Evolutionary conservation across 176 grass and related monocot species (phyloP).

Genomic region (Thinopyrum elongatum): DNA sequence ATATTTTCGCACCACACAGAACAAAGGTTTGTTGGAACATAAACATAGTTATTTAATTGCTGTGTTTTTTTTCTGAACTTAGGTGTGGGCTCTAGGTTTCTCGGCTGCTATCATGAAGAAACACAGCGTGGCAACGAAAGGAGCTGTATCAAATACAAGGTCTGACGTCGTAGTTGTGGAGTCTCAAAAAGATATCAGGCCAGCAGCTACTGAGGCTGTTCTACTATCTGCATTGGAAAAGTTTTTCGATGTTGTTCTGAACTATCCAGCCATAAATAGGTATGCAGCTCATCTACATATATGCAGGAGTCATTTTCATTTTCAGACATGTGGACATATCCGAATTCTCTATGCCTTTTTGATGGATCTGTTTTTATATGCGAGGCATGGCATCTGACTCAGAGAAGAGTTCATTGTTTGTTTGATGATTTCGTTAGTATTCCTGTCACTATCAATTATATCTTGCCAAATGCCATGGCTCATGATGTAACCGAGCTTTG

Average conservation of each 20-base stretch:
- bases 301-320: background rate
- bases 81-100: conserved; percentile 96
- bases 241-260: conserved; percentile 66
- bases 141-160: conserved; percentile 30
- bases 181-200: conserved; percentile 42
- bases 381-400: background rate
- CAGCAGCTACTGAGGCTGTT: conserved; percentile 46
- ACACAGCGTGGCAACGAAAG: conserved; percentile 69
- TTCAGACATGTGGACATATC: background rate
- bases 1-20: background rate
- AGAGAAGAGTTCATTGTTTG: background rate
- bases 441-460: background rate
- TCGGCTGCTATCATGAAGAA: conserved; percentile 92
- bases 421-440: background rate
- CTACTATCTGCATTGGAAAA: conserved; percentile 68
- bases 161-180: conserved; percentile 41
- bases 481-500: background rate
- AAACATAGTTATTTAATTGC: background rate
- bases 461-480: background rate
- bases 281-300: conserved; percentile 13
- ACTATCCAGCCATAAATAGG: conserved; percentile 73
- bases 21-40: background rate
- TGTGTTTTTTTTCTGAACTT: background rate
- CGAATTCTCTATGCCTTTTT: background rate
- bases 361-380: background rate